Evolutionary conservation across 306 rosid species (phyloP).

Genomic region (Quercus wislizeni): DNA sequence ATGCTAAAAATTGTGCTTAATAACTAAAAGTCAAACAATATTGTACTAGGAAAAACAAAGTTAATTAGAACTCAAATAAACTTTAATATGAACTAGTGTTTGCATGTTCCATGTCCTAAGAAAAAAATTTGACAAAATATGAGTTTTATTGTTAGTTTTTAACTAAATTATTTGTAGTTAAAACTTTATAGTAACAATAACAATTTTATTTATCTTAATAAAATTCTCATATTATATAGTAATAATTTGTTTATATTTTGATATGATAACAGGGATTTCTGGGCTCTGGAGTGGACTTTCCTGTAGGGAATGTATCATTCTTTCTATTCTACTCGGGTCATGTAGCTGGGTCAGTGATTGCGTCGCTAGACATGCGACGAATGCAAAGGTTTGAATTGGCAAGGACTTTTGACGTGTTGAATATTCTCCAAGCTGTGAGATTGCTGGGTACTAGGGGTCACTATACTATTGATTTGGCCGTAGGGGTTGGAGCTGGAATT

Average conservation of each 20-base stretch:
- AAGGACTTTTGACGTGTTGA: conserved; percentile 61
- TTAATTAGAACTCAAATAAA: too few species aligned
- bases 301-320: conserved; percentile 91
- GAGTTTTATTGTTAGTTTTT: too few species aligned
- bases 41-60: too few species aligned
- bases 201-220: neutral
- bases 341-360: conserved; percentile 89
- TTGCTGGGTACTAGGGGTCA: conserved; percentile 87
- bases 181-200: neutral
- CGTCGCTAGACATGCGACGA: conserved; percentile 90
- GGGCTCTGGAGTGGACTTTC: conserved; percentile 90
- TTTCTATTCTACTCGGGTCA: conserved; percentile 86
- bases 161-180: neutral
- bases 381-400: conserved; percentile 71
- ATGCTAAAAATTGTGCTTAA: too few species aligned
- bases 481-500: conserved; percentile 86
- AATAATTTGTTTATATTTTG: neutral
- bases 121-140: too few species aligned
- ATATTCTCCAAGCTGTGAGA: conserved; percentile 66
- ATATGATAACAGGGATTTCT: conserved; percentile 57
- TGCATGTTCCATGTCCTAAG: too few species aligned
- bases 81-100: too few species aligned
- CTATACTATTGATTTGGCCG: conserved; percentile 84
- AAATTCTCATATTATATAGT: neutral
- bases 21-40: too few species aligned